These are phyloP conservation scores for Aspergillus bombycis DNA, from an alignment of 2,329 filamentous ascomycete genomes.

Conservation along the genomic window DNA sequence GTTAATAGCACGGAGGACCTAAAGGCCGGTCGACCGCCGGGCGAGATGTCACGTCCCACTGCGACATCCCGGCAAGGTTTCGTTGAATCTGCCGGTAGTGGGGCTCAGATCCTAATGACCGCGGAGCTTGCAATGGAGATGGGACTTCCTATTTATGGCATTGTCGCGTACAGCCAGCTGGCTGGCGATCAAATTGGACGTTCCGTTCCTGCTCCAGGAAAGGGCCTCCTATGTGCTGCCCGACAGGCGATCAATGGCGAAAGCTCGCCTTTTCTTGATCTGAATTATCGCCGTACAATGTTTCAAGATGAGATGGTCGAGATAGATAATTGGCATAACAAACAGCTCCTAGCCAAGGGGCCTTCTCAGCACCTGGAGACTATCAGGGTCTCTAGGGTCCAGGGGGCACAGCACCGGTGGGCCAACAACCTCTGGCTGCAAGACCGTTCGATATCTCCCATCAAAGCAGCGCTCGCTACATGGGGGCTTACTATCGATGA, in stretches of 20 bases:
- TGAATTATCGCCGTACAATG: constrained; percentile 90
- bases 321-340: constrained; percentile 59
- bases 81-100: constrained; percentile 97
- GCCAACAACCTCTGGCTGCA: constrained; percentile 98
- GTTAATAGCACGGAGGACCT: constrained; percentile 89
- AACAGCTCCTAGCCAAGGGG: not conserved
- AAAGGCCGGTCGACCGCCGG: constrained; percentile 74
- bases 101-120: constrained; percentile 75
- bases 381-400: constrained; percentile 65
- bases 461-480: constrained; percentile 88
- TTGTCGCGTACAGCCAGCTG: constrained; percentile 85
- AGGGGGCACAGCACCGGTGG: constrained; percentile 79
- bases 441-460: constrained; percentile 83
- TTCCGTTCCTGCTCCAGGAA: constrained; percentile 89
- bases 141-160: constrained; percentile 70
- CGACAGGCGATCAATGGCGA: constrained; percentile 84
- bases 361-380: not conserved
- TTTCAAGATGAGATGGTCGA: constrained; percentile 88
- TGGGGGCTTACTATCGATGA: constrained; percentile 97
- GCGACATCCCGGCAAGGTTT: constrained; percentile 94
- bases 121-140: constrained; percentile 14
- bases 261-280: constrained; percentile 88
- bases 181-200: constrained; percentile 97
- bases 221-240: constrained; percentile 80
- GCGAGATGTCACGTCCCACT: constrained; percentile 93